A percentile compares a stretch with the other conserved stretches of the same genome.
Evolutionary conservation across 306 rosid genomes (phyloP).

Genomic region (Lathyrus tuberosus): DNA sequence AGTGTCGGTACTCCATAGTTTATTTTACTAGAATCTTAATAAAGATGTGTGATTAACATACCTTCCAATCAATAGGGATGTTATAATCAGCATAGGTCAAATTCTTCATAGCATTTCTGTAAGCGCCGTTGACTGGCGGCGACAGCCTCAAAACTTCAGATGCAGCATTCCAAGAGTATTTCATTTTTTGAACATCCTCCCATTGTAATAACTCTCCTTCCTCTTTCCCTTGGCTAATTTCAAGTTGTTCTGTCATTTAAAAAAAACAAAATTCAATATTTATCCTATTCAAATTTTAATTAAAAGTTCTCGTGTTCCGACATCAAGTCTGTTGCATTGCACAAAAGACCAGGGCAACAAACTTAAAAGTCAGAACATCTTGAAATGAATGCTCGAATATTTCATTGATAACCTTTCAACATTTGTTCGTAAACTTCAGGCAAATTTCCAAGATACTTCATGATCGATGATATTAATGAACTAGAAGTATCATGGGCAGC

Average conservation of each 20-base stretch:
- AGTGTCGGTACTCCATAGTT: too few relatives aligned
- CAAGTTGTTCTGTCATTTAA: slow-evolving; percentile 50
- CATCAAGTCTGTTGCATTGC: background rate
- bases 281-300: background rate
- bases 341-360: too few relatives aligned
- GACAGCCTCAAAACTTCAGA: slow-evolving; percentile 51
- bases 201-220: slow-evolving; percentile 48
- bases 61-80: slow-evolving; percentile 71
- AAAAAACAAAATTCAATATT: background rate
- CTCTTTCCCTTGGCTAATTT: slow-evolving; percentile 47
- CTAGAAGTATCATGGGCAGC: too few relatives aligned
- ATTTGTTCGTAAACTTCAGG: too few relatives aligned
- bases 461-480: too few relatives aligned
- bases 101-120: slow-evolving; percentile 47
- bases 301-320: background rate
- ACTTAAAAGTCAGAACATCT: too few relatives aligned
- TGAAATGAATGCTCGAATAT: too few relatives aligned
- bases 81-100: slow-evolving; percentile 53
- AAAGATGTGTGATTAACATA: background rate
- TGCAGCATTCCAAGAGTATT: slow-evolving; percentile 59
- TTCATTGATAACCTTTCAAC: too few relatives aligned
- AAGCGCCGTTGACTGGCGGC: slow-evolving; percentile 56
- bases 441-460: too few relatives aligned
- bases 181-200: slow-evolving; percentile 67
- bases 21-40: background rate